phyloP scores from a whole-genome alignment of 257 asterid genomes.

The Mitragyna speciosa region DNA sequence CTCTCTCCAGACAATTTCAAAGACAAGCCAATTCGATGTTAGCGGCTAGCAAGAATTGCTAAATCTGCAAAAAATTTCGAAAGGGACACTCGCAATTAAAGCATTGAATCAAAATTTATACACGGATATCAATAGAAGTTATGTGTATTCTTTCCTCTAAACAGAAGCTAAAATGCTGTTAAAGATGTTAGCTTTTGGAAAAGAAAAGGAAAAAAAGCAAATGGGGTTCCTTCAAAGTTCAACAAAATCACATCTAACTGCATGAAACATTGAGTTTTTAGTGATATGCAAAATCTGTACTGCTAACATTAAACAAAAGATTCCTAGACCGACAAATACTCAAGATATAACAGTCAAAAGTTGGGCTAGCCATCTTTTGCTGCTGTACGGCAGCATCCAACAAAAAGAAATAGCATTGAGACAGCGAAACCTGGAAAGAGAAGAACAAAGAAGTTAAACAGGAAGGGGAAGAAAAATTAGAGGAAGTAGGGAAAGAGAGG shows the following conservation, averaged over 20 bases:
- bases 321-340: background rate
- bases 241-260: too few species aligned
- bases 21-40: background rate
- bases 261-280: too few species aligned
- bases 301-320: too few species aligned
- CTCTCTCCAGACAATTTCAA: background rate
- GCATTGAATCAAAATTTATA: background rate
- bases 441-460: background rate
- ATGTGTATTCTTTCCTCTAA: background rate
- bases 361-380: background rate
- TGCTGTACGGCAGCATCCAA: background rate
- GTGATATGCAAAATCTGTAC: too few species aligned
- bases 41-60: background rate
- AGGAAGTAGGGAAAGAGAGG: too few species aligned
- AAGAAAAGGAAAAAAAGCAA: too few species aligned
- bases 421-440: background rate
- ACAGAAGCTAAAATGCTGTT: background rate
- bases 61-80: background rate
- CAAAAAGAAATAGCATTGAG: background rate
- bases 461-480: background rate
- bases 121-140: background rate
- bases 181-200: too few species aligned
- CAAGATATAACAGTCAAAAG: background rate
- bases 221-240: too few species aligned
- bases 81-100: background rate